Base-by-base conservation (phyloP, 805 yeast genomes). In the Myxozyma vanderwaltii region DNA sequence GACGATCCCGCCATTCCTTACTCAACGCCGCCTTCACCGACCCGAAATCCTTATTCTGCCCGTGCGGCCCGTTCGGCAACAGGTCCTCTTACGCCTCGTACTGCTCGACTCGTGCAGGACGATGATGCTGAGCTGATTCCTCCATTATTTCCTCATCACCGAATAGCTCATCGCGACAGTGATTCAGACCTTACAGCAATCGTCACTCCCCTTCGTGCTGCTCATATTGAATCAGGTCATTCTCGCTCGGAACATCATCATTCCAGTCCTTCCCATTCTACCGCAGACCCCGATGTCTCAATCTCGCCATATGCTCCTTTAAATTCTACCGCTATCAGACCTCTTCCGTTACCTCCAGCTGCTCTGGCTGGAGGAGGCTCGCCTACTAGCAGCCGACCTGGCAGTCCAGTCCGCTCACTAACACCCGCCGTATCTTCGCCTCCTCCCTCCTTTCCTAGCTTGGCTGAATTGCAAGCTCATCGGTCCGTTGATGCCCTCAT, bases 1-100 rank as follows among this genome's bases (percentile, higher is more conserved):
- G 64, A 58, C 13, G 64, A 61, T 54, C 59, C 59, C 7, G 59
- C 64, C 13, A 57, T 48, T 35, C 64, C 64, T n/a, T 61, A 61
- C 27, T 61, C 64, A 5, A 47, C 58, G 15, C 64, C 64, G n/a
- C 51, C 64, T 2, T 57, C 64, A 15, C 64, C 64, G 8, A 61
- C 62, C 12, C 36, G 56, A 17, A 41, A 39, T 13, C 51, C 56
- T 5, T 43, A 38, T 44, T 51, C 50, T 4, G 51, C 48, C 12
- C 48, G 51, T 12, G 48, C 53, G 13, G 46, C 29, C 17, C 47
- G 26, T 2, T 15, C 41, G 8, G 33, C 49, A 15, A 35, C 49
- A 13, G 43, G 26, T 13, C 56, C 33, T 23, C 56, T 31, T 15
- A 48, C 54, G 33, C 44, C 58, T 1, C 48, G 50, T 21, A 54